Evolutionary conservation across 202 grass and related monocot species (phyloP).

Genomic region (Zizania palustris): DNA sequence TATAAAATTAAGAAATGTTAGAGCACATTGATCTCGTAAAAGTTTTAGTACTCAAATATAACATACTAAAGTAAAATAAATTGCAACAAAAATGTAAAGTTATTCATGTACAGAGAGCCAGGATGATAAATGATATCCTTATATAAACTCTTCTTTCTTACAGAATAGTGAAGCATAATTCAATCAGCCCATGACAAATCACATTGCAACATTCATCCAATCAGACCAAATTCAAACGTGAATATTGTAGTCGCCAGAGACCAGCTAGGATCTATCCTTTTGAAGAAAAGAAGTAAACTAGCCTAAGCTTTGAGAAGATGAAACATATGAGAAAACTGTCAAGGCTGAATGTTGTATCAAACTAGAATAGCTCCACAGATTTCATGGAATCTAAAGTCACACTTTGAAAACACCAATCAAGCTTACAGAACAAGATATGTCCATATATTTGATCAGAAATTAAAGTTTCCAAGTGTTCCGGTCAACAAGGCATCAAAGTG

Average conservation of each 20-base stretch:
- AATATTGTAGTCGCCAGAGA: neutral
- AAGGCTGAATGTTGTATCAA: slow-evolving; percentile 6
- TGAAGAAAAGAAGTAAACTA: neutral
- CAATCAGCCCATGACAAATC: slow-evolving; percentile 26
- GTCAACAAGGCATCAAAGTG: neutral
- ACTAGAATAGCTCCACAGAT: slow-evolving; percentile 2
- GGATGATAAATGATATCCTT: neutral
- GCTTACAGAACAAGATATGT: neutral
- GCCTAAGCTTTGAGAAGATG: neutral
- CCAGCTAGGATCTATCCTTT: neutral
- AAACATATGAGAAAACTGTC: neutral
- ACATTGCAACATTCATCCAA: neutral
- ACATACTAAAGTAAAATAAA: slow-evolving; percentile 16
- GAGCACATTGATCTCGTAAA: neutral
- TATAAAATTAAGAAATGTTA: neutral
- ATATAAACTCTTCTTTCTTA: neutral
- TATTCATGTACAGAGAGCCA: slow-evolving; percentile 9
- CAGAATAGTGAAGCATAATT: neutral
- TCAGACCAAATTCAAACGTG: slow-evolving; percentile 9
- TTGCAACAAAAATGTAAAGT: slow-evolving; percentile 14
- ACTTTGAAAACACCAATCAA: neutral
- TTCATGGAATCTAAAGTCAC: neutral
- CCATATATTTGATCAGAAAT: neutral
- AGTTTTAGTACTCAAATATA: slow-evolving; percentile 23
- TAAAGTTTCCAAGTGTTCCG: neutral